phyloP scores from a whole-genome alignment of 179 eudicot species.

The Carnegiea gigantea region DNA sequence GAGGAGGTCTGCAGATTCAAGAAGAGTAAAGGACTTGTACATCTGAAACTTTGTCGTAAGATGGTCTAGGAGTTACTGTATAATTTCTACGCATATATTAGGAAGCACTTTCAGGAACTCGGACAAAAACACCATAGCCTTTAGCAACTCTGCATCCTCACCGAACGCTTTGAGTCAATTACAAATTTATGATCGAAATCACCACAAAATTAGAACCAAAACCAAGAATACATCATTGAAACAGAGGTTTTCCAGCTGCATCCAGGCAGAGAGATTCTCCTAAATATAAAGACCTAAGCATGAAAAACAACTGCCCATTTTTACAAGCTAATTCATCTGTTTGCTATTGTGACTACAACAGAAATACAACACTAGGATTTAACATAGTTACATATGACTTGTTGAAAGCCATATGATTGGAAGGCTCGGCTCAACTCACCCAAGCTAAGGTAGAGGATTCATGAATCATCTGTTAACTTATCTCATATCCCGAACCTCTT shows the following conservation, averaged over 20 bases:
- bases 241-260: too few species aligned
- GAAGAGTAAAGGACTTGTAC: too few species aligned
- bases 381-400: not conserved
- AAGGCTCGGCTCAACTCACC: too few species aligned
- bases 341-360: not conserved
- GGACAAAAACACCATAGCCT: too few species aligned
- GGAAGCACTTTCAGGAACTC: not conserved
- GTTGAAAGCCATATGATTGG: not conserved
- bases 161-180: too few species aligned
- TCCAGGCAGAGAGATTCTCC: slow-evolving; percentile 12
- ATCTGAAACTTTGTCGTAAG: too few species aligned
- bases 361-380: not conserved
- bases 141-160: too few species aligned
- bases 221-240: not conserved
- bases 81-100: too few species aligned
- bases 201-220: not conserved
- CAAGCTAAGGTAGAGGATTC: not conserved
- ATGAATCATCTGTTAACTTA: not conserved
- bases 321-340: not conserved
- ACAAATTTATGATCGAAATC: not conserved
- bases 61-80: too few species aligned
- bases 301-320: slow-evolving; percentile 2
- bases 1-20: too few species aligned
- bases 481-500: slow-evolving; percentile 73
- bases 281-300: not conserved